Evolutionary conservation across 2,329 filamentous ascomycete genomes (phyloP).

Genomic region (Pezizomycotina sp.): DNA sequence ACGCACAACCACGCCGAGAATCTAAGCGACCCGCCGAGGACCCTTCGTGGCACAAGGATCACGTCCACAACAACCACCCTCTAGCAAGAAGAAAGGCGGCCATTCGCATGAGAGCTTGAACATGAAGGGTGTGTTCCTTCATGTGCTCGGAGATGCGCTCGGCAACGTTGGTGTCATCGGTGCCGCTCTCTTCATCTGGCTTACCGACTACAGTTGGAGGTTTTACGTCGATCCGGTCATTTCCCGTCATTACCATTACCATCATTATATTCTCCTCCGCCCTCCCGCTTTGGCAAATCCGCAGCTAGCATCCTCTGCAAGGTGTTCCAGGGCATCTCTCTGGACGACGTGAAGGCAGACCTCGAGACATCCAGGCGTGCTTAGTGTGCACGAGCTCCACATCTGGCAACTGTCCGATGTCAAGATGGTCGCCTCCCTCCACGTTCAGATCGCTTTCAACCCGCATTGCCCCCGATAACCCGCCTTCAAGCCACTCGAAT

Average conservation of each 20-base stretch:
- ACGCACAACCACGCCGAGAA: conserved; percentile 20
- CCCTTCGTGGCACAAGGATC: conserved; percentile 43
- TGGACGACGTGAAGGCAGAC: conserved; percentile 83
- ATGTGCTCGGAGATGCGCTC: conserved; percentile 66
- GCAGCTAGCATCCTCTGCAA: conserved; percentile 81
- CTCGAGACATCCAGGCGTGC: conserved; percentile 75
- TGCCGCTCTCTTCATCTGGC: conserved; percentile 78
- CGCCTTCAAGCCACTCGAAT: conserved; percentile 68
- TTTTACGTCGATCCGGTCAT: conserved; percentile 84
- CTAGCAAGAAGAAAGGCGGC: conserved; percentile 42
- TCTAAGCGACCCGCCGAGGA: conserved; percentile 25
- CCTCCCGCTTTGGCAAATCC: conserved; percentile 60
- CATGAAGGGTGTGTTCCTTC: conserved; percentile 71
- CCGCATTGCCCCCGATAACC: conserved; percentile 19
- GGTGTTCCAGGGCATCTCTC: conserved; percentile 74
- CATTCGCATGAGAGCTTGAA: conserved; percentile 82
- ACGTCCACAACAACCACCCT: conserved; percentile 70
- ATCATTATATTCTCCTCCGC: conserved; percentile 57
- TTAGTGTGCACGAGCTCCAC: conserved; percentile 88
- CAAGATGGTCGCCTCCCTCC: conserved; percentile 81
- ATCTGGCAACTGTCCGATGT: conserved; percentile 96
- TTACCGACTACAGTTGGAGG: conserved; percentile 59
- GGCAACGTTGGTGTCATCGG: conserved; percentile 75
- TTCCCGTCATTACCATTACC: conserved; percentile 86
- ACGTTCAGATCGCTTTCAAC: conserved; percentile 71